A percentile compares a stretch with the other conserved stretches of the same genome.
phyloP scores from a whole-genome alignment of 2,329 filamentous ascomycete genomes.

The Scedosporium aurantiacum region DNA sequence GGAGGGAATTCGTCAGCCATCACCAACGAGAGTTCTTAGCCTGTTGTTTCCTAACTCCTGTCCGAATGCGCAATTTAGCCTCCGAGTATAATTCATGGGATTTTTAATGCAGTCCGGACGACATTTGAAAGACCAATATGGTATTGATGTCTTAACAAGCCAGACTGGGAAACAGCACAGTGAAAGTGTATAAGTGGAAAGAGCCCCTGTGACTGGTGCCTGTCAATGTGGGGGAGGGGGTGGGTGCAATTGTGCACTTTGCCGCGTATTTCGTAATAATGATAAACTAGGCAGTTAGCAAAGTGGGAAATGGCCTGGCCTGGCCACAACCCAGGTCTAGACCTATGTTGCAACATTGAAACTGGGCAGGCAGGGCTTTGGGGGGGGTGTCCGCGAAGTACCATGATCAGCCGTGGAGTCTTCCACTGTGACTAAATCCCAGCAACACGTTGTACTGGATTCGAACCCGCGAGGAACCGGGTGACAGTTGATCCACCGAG shows the following conservation, averaged over 20 bases:
- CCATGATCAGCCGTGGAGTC: no score
- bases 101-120: no score
- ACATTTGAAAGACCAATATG: no score
- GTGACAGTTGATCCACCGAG: neutral
- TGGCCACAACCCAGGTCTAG: neutral
- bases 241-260: neutral
- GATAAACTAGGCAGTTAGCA: neutral
- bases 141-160: no score
- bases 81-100: no score
- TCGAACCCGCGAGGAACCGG: neutral
- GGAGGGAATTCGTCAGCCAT: no score
- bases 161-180: neutral
- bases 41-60: no score
- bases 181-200: neutral
- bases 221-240: neutral
- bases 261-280: neutral
- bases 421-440: neutral
- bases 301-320: slow-evolving; percentile 1
- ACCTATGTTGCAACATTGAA: neutral
- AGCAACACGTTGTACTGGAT: neutral
- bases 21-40: no score
- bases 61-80: no score
- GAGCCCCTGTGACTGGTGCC: neutral
- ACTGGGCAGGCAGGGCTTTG: no score
- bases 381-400: neutral